These are phyloP conservation scores for Erythrophleum ivorense DNA, from an alignment of 331 rosid genomes.

Conservation along the genomic window DNA sequence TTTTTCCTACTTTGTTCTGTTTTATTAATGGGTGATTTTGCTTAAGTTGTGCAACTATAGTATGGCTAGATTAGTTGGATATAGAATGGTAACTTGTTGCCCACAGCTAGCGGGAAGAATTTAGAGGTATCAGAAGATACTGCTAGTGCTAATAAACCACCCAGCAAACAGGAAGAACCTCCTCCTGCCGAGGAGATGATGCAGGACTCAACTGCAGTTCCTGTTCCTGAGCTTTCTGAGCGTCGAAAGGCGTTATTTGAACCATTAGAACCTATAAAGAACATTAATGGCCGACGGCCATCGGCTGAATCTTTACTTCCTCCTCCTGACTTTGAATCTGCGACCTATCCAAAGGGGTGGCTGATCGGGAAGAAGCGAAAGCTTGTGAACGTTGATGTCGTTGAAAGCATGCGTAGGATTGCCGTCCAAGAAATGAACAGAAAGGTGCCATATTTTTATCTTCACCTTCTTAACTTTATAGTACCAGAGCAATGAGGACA, in stretches of 20 bases:
- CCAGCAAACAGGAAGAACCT: conserved; percentile 54
- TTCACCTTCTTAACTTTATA: not conserved
- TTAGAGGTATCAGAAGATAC: conserved; percentile 57
- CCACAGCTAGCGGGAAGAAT: conserved; percentile 70
- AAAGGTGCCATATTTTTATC: conserved; percentile 47
- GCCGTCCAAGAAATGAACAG: conserved; percentile 81
- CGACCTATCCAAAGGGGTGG: conserved; percentile 92
- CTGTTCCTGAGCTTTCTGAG: conserved; percentile 52
- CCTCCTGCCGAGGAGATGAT: conserved; percentile 40
- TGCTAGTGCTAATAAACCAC: conserved; percentile 46
- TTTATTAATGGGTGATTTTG: conserved; percentile 21
- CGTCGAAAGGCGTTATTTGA: conserved; percentile 75
- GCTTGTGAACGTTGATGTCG: conserved; percentile 86
- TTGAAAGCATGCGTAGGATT: conserved; percentile 75
- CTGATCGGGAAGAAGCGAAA: conserved; percentile 88
- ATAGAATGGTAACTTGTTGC: conserved; percentile 64
- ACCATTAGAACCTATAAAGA: conserved; percentile 71
- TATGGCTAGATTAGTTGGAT: conserved; percentile 50
- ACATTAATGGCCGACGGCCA: conserved; percentile 64
- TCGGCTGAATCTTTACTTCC: conserved; percentile 88
- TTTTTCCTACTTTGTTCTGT: not conserved
- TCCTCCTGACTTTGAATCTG: conserved; percentile 85
- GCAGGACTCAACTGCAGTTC: conserved; percentile 42
- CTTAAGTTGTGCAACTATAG: conserved; percentile 29
- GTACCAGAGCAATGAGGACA: not conserved